phyloP scores from a whole-genome alignment of 805 yeast genomes.

The Yarrowia sp. region DNA sequence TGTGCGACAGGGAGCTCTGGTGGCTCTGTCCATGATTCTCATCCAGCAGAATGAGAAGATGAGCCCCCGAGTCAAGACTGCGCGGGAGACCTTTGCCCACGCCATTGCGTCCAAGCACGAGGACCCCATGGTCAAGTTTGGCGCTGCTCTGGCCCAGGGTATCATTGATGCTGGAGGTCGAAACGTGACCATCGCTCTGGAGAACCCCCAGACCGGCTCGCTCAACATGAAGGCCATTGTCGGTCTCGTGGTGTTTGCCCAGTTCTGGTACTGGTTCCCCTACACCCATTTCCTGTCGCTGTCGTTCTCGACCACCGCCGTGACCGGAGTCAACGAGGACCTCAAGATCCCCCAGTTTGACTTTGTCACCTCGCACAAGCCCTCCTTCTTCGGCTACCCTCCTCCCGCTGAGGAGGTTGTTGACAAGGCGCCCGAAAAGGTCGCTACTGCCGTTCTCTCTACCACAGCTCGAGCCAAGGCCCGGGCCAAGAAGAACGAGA shows the following conservation, averaged over 20 bases:
- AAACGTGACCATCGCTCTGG: constrained; percentile 91
- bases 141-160: constrained; percentile 97
- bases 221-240: constrained; percentile 90
- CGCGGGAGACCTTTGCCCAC: constrained; percentile 74
- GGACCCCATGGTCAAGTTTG: constrained; percentile 96
- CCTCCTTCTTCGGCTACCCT: constrained; percentile 85
- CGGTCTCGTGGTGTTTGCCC: constrained; percentile 87
- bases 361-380: constrained; percentile 79
- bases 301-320: constrained; percentile 90
- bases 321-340: constrained; percentile 85
- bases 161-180: constrained; percentile 98
- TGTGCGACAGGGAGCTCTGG: constrained; percentile 96
- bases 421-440: constrained; percentile 84
- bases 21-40: constrained; percentile 88
- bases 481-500: constrained; percentile 70
- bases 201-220: constrained; percentile 79
- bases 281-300: constrained; percentile 89
- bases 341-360: constrained; percentile 85
- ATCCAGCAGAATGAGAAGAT: constrained; percentile 85
- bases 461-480: constrained; percentile 95
- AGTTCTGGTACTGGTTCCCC: constrained; percentile 99
- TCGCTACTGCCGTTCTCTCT: constrained; percentile 90
- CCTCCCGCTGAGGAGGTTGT: constrained; percentile 81
- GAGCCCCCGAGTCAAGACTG: constrained; percentile 77
- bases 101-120: constrained; percentile 89